Base-by-base conservation (phyloP, 139 green algal genomes). In the Pleodorina starrii region DNA sequence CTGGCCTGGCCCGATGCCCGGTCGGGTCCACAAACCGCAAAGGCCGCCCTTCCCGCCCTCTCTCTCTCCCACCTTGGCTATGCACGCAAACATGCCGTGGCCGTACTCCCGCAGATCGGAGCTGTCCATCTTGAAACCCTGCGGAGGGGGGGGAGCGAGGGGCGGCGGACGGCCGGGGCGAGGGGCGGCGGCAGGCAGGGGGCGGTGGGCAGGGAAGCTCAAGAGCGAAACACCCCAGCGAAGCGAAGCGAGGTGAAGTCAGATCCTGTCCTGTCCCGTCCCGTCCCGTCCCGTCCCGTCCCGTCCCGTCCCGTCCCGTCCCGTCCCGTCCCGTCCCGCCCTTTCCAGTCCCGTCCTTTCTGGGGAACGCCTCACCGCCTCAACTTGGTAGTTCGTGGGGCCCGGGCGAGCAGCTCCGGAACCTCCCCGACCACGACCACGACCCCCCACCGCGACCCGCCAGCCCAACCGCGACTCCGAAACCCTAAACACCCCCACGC, bases 31-130 rank as follows among this genome's bases (percentile, higher is more conserved):
- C n/a, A n/a, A n/a, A n/a, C n/a, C n/a, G n/a, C n/a, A n/a, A n/a
- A n/a, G n/a, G n/a, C n/a, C n/a, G n/a, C n/a, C n/a, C n/a, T n/a
- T n/a, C n/a, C n/a, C n/a, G n/a, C n/a, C n/a, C n/a, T n/a, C n/a
- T n/a, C n/a, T n/a, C n/a, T n/a, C n/a, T 7, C 38, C 16, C 35
- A 93, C 90, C 91, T 90, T 90, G 23, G 92, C 90, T 19, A 93
- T 88, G 81, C 90, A 89, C 14, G 84, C 89, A 59, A 97, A 96
- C 82, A 96, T 89, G 72, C 84, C 86, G 87, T 98, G 95, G 0
- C 87, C 92, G 85, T 97, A 97, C 84, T 98, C 96, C 9, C 94
- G 90, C 85, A 98, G 90, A 81, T 96, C 95, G 5, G 80, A 48
- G 6, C 51, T 35, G 23, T 93, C 83, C 59, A 95, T 63, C 50